Conservation (phyloP, 2,329 filamentous ascomycete genomes). For the Penicillium sp. region DNA sequence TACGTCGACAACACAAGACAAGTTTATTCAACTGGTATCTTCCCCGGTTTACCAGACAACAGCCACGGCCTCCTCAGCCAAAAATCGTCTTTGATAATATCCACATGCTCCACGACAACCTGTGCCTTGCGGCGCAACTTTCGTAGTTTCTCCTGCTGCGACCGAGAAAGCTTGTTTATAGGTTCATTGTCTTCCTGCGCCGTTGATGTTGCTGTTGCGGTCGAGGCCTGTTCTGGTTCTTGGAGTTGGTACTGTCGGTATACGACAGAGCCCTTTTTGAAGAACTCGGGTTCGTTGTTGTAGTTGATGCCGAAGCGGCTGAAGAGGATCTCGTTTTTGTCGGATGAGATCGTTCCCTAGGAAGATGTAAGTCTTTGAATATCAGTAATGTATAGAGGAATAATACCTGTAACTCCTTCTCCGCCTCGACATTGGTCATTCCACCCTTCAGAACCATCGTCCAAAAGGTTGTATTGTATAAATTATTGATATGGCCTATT, state of each 20-base stretch:
- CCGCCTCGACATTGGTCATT: constrained; percentile 72
- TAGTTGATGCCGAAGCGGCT: constrained; percentile 89
- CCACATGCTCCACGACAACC: constrained; percentile 78
- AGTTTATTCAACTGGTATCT: constrained; percentile 53
- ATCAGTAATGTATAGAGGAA: background rate
- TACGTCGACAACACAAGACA: constrained; percentile 14
- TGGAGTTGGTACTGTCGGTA: constrained; percentile 79
- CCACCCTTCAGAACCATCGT: constrained; percentile 73
- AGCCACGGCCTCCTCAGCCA: constrained; percentile 87
- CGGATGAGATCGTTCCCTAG: constrained; percentile 74
- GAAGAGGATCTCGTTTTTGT: constrained; percentile 97
- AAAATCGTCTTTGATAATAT: constrained; percentile 94
- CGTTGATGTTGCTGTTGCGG: constrained; percentile 48
- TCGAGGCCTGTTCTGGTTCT: constrained; percentile 50
- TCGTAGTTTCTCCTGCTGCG: constrained; percentile 76
- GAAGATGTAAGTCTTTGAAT: constrained; percentile 11
- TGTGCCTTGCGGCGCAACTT: constrained; percentile 77
- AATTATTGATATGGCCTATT: constrained; percentile 90
- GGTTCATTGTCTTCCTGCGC: background rate
- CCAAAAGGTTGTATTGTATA: constrained; percentile 99
- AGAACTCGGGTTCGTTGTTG: constrained; percentile 92
- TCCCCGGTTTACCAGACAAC: constrained; percentile 68
- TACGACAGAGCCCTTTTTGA: constrained; percentile 86
- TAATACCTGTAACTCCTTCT: constrained; percentile 69
- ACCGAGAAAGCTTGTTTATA: constrained; percentile 61